Evolutionary conservation across 805 yeast species (phyloP), one percentile per base, ranked within the genome.

Genomic region (Ogataea degrootiae): DNA sequence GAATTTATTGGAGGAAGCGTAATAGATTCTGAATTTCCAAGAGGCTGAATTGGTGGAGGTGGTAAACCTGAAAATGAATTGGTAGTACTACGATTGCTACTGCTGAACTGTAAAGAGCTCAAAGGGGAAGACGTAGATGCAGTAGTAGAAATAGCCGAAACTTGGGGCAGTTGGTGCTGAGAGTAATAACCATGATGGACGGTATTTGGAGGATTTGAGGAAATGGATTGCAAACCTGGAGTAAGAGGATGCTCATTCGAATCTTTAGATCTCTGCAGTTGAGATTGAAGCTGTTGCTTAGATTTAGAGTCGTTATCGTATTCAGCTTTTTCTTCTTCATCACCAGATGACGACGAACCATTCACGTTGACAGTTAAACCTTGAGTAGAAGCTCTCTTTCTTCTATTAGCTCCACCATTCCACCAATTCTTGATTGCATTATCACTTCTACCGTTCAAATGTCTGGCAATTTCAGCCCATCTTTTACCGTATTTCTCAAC

Each of bases 371-470:
- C 34, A 19, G 42, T 46, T 15, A 58, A 51, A 4, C 60, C 61
- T 41, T 57, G 60, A 5, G 66, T 62, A 2, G 72, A 63, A 29
- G 75, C 74, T 53, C 89, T 70, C 58, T 94, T 76, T 51, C 96
- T 72, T 50, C 95, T 74, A 62, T 87, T 88, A 14, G 95, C 92
- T 8, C 96, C 95, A 4, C 96, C 96, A 61, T 88, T 88, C 96
- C 96, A 89, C 96, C 96, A 90, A 68, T 90, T 90, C 63, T 88
- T 88, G 58, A 88, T 87, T 19, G 96, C 90, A 64, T 88, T 89
- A 65, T 89, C 97, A n/a, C 85, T 77, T 45, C 97, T 72, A 2
- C 96, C 96, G 52, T 86, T 84, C 48, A 89, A 69, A 65, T 88
- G 95, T 44, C 96, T 76, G 16, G 96, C 88, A 41, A 89, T 90